Evolutionary conservation across 2,329 filamentous ascomycete genomes (phyloP), one percentile per base, ranked within the genome.

Genomic region (Chrysoporthe austroafricana): DNA sequence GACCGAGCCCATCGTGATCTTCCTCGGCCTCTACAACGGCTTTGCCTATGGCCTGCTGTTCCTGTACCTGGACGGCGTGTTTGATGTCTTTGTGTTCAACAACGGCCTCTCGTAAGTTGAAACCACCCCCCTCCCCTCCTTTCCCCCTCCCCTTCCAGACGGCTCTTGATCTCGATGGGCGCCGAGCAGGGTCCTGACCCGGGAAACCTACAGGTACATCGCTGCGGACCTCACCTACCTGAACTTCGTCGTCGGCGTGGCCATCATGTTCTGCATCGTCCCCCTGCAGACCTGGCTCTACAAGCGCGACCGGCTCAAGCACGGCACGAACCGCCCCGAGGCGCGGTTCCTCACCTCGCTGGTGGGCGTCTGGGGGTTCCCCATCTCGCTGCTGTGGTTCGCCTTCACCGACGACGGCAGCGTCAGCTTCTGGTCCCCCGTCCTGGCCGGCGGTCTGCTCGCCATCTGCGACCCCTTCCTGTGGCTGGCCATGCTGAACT

Each of bases 401-500:
- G 80, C 77, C 5, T 81, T 80, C 70, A 82, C 79, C 6, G 77
- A 74, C 58, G 76, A 80, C 68, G 79, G 79, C 62, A 76, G 74
- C 52, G 2, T 78, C 73, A 67, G 42, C 7, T 81, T 76, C 70
- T 81, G 79, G 80, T 79, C 77, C 2, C 79, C 79, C 11, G 73
- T 82, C 52, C 71, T 80, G 4, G 79, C 79, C 8, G 79, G 79
- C 44, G 77, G 70, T 11, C 70, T 81, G 8, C 73, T 82, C 21
- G 79, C 79, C 8, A 78, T 81, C 69, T 79, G 77, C 39, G 79
- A 81, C 69, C 79, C 80, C 9, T 69, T 82, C n/a, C 74, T 81
- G 4, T 82, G 78, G 78, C 73, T 81, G n/a, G 72, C 73, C 61
- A 81, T 81, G 79, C 71, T 82, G 57, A 81, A 79, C 63, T 82